A percentile compares a stretch with the other conserved stretches of the same genome.
phyloP scores from a whole-genome alignment of 257 asterid species.

The Penstemon eatonii region DNA sequence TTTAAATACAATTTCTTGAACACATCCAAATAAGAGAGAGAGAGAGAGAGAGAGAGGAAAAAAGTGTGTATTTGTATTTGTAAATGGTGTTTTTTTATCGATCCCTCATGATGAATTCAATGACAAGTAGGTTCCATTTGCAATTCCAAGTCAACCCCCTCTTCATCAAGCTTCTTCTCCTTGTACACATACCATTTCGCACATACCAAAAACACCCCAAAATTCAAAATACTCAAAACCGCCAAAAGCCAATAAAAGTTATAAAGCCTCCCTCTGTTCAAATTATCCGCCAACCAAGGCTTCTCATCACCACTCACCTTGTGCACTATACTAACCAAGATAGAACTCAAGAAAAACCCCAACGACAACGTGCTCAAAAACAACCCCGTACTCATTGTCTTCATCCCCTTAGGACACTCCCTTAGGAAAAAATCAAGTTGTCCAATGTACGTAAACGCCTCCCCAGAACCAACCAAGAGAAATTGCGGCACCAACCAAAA shows the following conservation, averaged over 20 bases:
- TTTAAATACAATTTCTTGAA: too few relatives aligned
- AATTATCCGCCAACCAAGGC: constrained; percentile 46
- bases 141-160: too few relatives aligned
- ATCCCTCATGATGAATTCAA: too few relatives aligned
- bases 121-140: too few relatives aligned
- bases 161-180: constrained; percentile 42
- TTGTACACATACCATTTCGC: constrained; percentile 49
- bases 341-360: constrained; percentile 43
- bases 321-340: constrained; percentile 45
- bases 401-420: constrained; percentile 61
- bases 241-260: constrained; percentile 57
- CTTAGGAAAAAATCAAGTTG: constrained; percentile 54
- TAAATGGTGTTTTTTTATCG: too few relatives aligned
- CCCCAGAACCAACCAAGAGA: constrained; percentile 48
- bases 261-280: constrained; percentile 45
- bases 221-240: constrained; percentile 41
- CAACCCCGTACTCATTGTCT: constrained; percentile 59
- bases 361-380: constrained; percentile 56
- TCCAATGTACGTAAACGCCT: constrained; percentile 55
- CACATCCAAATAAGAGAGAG: too few relatives aligned
- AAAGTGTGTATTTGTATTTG: too few relatives aligned
- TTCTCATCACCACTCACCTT: constrained; percentile 35
- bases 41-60: too few relatives aligned
- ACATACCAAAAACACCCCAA: constrained; percentile 33
- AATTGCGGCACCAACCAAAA: constrained; percentile 56